Base-by-base conservation (phyloP, 176 grass and related monocot genomes). In the Carex pumila region DNA sequence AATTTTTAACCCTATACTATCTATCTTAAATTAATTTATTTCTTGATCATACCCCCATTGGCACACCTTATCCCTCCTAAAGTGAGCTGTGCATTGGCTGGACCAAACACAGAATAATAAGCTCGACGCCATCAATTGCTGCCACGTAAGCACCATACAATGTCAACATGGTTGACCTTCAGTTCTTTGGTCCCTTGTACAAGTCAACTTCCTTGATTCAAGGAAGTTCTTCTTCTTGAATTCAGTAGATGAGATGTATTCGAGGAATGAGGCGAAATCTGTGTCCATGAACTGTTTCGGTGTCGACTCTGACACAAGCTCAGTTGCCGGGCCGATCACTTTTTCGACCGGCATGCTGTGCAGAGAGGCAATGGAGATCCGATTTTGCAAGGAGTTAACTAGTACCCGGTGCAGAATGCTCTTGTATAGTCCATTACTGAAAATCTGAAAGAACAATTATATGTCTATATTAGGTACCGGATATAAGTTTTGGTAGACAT, bases 151-250 rank as follows among this genome's bases (percentile, higher is more conserved):
- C 65, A 68, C 15, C 36, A 60, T 43, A 67, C 12, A 68, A 68
- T 8, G 80, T 83, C 80, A 83, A 83, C 41, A 83, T 1, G 45
- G 18, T 67, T 30, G 80, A 66, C 43, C 64, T 50, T 83, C 32
- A 49, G 37, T 47, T 81, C 3, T 83, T 83, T 83, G 80, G 22
- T 65, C 41, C 39, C 25, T 67, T 66, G 61, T 66, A 21, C 61
- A 52, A 36, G 86, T 81, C 87, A 94, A 78, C 83, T 74, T 94
- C 91, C 92, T 94, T 31, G 95, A 90, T 43, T 94, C 89, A 6
- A 98, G 92, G 86, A 98, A 98, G 78, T 83, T 91, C 89, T 94
- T 98, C 84, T 91, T 71, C 86, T 94, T 94, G 39, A 70, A 76
- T 56, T 91, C 92, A 36, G 76, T 71, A 5, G 91, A 91, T 4